A percentile compares a stretch with the other conserved stretches of the same genome.
These are phyloP conservation scores for Colletotrichum sp. DNA, from an alignment of 2,329 filamentous ascomycete genomes.

Conservation along the genomic window DNA sequence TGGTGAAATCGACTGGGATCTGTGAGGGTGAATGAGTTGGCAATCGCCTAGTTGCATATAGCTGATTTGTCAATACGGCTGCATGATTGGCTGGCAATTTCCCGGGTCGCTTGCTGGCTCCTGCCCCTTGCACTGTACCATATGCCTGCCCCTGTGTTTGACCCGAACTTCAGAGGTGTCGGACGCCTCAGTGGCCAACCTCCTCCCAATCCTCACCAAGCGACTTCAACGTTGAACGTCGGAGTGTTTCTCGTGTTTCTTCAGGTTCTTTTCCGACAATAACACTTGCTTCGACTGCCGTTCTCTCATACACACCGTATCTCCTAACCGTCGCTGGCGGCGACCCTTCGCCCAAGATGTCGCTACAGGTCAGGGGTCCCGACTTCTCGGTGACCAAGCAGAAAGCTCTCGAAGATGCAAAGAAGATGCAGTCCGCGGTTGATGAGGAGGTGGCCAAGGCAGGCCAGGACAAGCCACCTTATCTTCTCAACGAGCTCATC, in stretches of 20 bases:
- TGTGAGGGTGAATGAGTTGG: not conserved
- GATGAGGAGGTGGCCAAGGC: conserved; percentile 65
- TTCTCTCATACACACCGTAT: not conserved
- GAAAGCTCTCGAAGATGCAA: conserved; percentile 72
- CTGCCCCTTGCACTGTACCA: not conserved
- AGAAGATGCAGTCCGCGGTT: conserved; percentile 70
- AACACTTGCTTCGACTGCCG: not conserved
- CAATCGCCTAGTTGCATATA: not conserved
- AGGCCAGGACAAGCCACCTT: conserved; percentile 66
- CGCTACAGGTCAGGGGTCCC: conserved; percentile 46
- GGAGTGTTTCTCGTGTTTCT: not conserved
- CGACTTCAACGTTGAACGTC: not conserved
- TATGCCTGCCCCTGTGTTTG: conserved; percentile 13
- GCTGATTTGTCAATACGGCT: not conserved
- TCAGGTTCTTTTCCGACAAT: not conserved
- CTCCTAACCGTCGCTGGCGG: not conserved
- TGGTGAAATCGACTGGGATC: not conserved
- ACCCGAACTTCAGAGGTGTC: conserved; percentile 19
- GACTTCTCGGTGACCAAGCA: conserved; percentile 55
- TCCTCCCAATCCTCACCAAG: not conserved
- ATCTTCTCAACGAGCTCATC: conserved; percentile 74
- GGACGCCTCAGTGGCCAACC: not conserved
- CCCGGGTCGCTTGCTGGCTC: not conserved
- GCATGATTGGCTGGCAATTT: not conserved
- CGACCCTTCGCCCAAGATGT: conserved; percentile 32